phyloP scores from a whole-genome alignment of 2,329 filamentous ascomycete genomes.

The Fusarium sp. region DNA sequence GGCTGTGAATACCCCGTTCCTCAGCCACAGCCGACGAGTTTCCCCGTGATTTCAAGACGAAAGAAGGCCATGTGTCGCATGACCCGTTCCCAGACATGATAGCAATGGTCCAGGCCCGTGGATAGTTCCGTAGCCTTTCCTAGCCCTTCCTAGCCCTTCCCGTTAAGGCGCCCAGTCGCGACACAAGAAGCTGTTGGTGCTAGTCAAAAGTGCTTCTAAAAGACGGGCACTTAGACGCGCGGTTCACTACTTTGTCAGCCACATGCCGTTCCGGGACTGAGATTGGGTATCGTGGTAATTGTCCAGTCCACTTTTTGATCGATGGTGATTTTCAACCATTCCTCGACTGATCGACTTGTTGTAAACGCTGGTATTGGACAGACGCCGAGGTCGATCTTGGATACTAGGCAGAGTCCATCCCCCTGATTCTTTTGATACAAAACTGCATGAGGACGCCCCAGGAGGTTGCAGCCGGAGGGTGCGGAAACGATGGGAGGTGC shows the following conservation, averaged over 20 bases:
- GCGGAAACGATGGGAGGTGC: conserved; percentile 21
- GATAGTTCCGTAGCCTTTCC: background rate
- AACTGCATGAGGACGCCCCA: conserved; percentile 34
- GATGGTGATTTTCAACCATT: conserved; percentile 14
- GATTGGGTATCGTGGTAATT: conserved; percentile 24
- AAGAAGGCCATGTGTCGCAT: conserved; percentile 14
- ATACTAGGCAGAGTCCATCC: conserved; percentile 11
- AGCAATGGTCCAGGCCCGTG: background rate
- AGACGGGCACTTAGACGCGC: conserved; percentile 28
- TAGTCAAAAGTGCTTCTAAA: conserved; percentile 16
- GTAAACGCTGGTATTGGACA: conserved; percentile 8
- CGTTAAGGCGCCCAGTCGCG: conserved; percentile 29
- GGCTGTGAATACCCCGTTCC: conserved; percentile 2
- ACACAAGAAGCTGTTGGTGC: background rate
- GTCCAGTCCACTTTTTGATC: conserved; percentile 26
- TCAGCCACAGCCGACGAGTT: conserved; percentile 14
- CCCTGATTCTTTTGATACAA: conserved; percentile 33
- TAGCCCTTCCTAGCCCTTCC: background rate
- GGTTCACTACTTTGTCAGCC: conserved; percentile 28
- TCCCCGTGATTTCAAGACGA: conserved; percentile 3
- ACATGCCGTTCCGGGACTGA: conserved; percentile 9
- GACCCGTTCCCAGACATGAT: conserved; percentile 8
- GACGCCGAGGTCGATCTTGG: conserved; percentile 4
- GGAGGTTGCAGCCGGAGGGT: conserved; percentile 14
- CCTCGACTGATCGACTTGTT: conserved; percentile 2